Evolutionary conservation across 2,329 filamentous ascomycete genomes (phyloP), one percentile per base, ranked within the genome.

Genomic region (Aureobasidium melanogenum): DNA sequence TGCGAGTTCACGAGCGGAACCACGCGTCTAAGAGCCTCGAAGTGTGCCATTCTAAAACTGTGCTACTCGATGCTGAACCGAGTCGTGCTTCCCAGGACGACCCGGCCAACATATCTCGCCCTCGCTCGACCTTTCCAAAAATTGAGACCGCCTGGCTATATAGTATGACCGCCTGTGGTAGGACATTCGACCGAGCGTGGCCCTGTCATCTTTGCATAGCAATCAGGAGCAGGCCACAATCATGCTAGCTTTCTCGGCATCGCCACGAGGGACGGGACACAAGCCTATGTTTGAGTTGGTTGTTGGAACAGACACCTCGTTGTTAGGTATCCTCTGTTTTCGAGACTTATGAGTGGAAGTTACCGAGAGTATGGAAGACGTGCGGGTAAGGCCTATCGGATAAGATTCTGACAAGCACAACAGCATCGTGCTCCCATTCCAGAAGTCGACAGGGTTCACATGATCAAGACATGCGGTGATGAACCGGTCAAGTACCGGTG

Each of bases 131-230:
- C n/a, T 22, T 8, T 24, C 28, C 48, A 3, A 51, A 7, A 9
- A 36, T 38, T 19, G 48, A 36, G 30, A 51, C 48, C 48, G 48
- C 48, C 32, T 22, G 14, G 7, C 14, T 24, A 9, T 7, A 36
- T 38, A n/a, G 48, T 17, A 51, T 51, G 9, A 26, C 19, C 32
- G 15, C 14, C 32, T 38, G 1, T 26, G 6, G 32, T 54, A 24
- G 26, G 51, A 38, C 24, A 1, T 15, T 24, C 32, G 19, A 44
- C 38, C 24, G 28, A 14, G 28, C 17, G 32, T 34, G 36, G 39
- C 39, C 28, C 52, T 56, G 52, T 56, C 52, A 56, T 56, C 38
- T n/a, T 32, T 32, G 52, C 52, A 56, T 56, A 44, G 36, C 17
- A 26, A 24, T 22, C 12, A 41, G 24, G 52, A 41, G 15, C 12